Conservation (phyloP, 169 alveolate species). For the Perkinsus marinus region DNA sequence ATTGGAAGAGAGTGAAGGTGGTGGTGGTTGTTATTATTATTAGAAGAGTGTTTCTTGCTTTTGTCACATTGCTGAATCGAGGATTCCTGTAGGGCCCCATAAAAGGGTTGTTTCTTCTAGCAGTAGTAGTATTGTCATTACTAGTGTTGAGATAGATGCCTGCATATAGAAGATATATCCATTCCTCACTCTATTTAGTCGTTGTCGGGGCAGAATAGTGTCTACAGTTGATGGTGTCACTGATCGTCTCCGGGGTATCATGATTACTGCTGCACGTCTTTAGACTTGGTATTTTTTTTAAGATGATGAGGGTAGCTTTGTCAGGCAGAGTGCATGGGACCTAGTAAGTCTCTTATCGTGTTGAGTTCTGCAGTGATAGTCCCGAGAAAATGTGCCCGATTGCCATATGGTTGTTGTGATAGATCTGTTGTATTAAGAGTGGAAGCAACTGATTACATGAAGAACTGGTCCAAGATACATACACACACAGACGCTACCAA, state of each 20-base stretch:
- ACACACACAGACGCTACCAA: no score
- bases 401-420: no score
- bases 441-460: no score
- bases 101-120: neutral
- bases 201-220: neutral
- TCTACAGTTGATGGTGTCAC: neutral
- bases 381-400: no score
- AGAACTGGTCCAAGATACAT: no score
- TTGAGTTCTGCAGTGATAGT: neutral
- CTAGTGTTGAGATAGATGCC: neutral
- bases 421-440: no score
- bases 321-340: neutral
- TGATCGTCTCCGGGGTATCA: neutral
- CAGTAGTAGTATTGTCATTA: neutral
- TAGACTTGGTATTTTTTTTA: neutral
- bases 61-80: neutral
- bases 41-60: neutral
- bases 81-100: neutral
- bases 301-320: neutral
- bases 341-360: neutral
- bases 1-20: no score
- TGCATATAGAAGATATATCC: neutral
- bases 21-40: no score
- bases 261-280: neutral
- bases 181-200: neutral